Conservation (phyloP, 2,329 filamentous ascomycete species). For the Aspergillus aculeatinus region DNA sequence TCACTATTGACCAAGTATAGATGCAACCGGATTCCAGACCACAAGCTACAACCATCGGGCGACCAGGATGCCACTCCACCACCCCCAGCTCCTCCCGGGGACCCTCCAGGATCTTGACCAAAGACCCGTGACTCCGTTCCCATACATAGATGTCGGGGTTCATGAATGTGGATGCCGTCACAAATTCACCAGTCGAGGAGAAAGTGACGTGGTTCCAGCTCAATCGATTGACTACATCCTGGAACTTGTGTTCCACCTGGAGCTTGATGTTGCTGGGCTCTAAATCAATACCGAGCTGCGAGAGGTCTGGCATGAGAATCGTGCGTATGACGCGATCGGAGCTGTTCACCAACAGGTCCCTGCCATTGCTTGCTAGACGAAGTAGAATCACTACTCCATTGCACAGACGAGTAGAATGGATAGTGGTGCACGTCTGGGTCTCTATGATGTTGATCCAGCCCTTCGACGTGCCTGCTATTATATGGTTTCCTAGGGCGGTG, state of each 20-base stretch:
- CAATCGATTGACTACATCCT: constrained; percentile 91
- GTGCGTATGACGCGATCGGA: constrained; percentile 94
- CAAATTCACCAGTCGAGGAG: constrained; percentile 90
- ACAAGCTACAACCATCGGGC: constrained; percentile 83
- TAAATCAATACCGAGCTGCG: constrained; percentile 55
- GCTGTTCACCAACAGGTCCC: constrained; percentile 86
- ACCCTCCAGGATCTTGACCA: constrained; percentile 95
- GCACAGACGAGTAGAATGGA: constrained; percentile 87
- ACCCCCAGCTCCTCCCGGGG: constrained; percentile 95
- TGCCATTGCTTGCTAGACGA: constrained; percentile 78
- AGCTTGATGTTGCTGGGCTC: constrained; percentile 84
- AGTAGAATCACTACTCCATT: constrained; percentile 84
- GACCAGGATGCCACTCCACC: constrained; percentile 93
- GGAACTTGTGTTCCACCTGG: constrained; percentile 95
- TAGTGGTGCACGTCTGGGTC: constrained; percentile 72
- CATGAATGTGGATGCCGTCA: constrained; percentile 94
- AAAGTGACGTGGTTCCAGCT: constrained; percentile 98
- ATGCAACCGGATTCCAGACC: constrained; percentile 90
- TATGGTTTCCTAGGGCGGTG: constrained; percentile 79
- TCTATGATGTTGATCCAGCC: constrained; percentile 96
- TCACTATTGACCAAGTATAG: constrained; percentile 94
- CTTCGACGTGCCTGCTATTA: constrained; percentile 90
- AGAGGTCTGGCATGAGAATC: constrained; percentile 78
- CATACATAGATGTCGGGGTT: constrained; percentile 98
- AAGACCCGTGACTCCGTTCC: constrained; percentile 88